A percentile compares a stretch with the other conserved stretches of the same genome.
Conservation (phyloP, 352 stramenopile genomes). For the Phytophthora pini region DNA sequence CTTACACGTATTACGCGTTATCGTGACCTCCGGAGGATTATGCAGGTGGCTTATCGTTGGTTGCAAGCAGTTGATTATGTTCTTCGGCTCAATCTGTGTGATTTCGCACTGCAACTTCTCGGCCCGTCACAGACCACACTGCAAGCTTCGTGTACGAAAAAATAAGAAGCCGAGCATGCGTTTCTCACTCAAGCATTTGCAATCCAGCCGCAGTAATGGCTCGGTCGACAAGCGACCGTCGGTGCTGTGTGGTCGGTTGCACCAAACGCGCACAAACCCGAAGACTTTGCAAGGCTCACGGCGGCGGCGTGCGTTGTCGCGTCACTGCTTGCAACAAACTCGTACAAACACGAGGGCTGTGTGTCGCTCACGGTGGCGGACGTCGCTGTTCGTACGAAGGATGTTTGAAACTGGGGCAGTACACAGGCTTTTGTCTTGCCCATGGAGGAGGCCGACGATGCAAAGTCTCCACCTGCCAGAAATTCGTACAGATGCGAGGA, state of each 20-base stretch:
- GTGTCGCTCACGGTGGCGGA: slow-evolving; percentile 73
- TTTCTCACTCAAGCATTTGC: slow-evolving; percentile 1
- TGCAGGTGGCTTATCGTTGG: background rate
- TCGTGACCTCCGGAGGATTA: background rate
- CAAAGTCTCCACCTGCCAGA: slow-evolving; percentile 63
- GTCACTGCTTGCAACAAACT: slow-evolving; percentile 69
- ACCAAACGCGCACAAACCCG: slow-evolving; percentile 77
- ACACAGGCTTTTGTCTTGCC: slow-evolving; percentile 71
- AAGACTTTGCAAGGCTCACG: slow-evolving; percentile 78
- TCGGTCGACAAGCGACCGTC: slow-evolving; percentile 5
- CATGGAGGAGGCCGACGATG: slow-evolving; percentile 72
- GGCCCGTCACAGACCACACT: background rate
- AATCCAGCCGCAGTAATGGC: background rate
- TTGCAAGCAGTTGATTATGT: slow-evolving; percentile 3
- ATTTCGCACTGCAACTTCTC: background rate
- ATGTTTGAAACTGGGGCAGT: slow-evolving; percentile 72
- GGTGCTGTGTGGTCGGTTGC: slow-evolving; percentile 57
- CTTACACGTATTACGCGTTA: slow-evolving; percentile 1
- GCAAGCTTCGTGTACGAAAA: too few relatives aligned
- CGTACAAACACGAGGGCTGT: slow-evolving; percentile 69
- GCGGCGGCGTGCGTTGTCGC: slow-evolving; percentile 76
- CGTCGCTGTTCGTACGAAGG: slow-evolving; percentile 61
- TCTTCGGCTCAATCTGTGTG: background rate
- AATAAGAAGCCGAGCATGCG: background rate
- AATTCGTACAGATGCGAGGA: slow-evolving; percentile 76